These are phyloP conservation scores for Macroventuria anomochaeta DNA, from an alignment of 2,329 filamentous ascomycete species.

Conservation along the genomic window DNA sequence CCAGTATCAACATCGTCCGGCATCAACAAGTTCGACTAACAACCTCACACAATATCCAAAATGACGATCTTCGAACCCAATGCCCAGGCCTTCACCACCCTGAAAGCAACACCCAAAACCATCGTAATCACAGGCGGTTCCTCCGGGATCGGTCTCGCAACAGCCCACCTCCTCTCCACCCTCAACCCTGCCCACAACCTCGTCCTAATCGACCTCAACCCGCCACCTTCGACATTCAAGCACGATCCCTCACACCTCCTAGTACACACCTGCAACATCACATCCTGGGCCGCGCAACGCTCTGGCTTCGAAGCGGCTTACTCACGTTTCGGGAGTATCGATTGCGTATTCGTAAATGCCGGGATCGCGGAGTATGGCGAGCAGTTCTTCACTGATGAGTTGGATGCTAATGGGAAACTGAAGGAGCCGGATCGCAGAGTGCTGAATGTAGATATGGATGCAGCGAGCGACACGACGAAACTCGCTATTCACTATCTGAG, in stretches of 20 bases:
- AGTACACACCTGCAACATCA: slow-evolving; percentile 54
- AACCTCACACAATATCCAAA: neutral
- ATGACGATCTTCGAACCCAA: slow-evolving; percentile 40
- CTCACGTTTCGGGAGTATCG: slow-evolving; percentile 53
- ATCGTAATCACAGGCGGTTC: slow-evolving; percentile 51
- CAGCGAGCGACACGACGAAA: slow-evolving; percentile 56
- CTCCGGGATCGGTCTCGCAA: slow-evolving; percentile 52
- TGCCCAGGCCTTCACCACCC: slow-evolving; percentile 20
- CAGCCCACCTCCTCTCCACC: slow-evolving; percentile 48
- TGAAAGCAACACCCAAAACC: slow-evolving; percentile 39
- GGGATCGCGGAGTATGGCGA: slow-evolving; percentile 57
- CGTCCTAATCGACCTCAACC: slow-evolving; percentile 50
- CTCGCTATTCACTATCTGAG: slow-evolving; percentile 57
- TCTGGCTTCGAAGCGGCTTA: slow-evolving; percentile 53
- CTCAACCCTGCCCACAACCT: slow-evolving; percentile 51
- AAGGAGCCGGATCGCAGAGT: slow-evolving; percentile 55
- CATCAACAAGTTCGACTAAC: neutral
- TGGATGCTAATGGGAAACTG: slow-evolving; percentile 52
- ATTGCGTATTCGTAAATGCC: slow-evolving; percentile 58
- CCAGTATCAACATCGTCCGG: neutral
- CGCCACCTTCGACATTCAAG: slow-evolving; percentile 43
- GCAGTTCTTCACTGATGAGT: slow-evolving; percentile 57
- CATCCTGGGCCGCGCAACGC: slow-evolving; percentile 55
- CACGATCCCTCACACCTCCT: slow-evolving; percentile 38
- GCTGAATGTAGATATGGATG: slow-evolving; percentile 56